Base-by-base conservation (phyloP, 2,329 filamentous ascomycete species). In the Aureobasidium sp. region DNA sequence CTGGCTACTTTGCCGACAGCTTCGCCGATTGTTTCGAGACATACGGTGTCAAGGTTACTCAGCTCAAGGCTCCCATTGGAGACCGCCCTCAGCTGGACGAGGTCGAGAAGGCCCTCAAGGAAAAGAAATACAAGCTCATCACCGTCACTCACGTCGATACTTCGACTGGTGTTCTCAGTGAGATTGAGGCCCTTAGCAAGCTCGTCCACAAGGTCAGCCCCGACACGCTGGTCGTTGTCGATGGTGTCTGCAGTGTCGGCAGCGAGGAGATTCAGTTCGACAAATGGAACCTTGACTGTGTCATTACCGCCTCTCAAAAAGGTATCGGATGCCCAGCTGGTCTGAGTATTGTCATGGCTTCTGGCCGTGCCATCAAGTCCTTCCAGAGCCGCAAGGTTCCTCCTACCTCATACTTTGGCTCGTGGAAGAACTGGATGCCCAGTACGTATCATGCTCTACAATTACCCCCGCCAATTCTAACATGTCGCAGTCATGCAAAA, bases 81-180 rank as follows among this genome's bases (percentile, higher is more conserved):
- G 87, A 90, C 67, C 85, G 91, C 60, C 93, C 93, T 49, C 89
- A 95, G 72, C 83, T 96, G 41, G 82, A 87, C 59, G 90, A 96
- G 74, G 86, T 99, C 64, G 93, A 97, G 78, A 84, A 88, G 76
- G 91, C 92, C 3, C 80, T 99, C 66, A 88, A 87, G 75, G 85
- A 90, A 80, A 96, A 94, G 81, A 85, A 89, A 71, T 97, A 96
- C 82, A 97, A 97, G 83, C 75, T 93, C 65, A 77, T 99, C 70
- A 97, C 93, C 45, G 88, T 97, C 66, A 99, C 94, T 10, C 94
- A 99, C 74, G 93, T 97, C 65, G 94, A 99, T 73, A 99, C 94
- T 29, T 97, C 92, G 4, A 99, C 94, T 41, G 94, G 94, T 68
- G 94, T 99, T 30, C 80, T 99, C 54, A 96, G 89, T 71, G 92